phyloP scores from a whole-genome alignment of 768 basidiomycete genomes.

The Pseudohyphozyma bogoriensis region DNA sequence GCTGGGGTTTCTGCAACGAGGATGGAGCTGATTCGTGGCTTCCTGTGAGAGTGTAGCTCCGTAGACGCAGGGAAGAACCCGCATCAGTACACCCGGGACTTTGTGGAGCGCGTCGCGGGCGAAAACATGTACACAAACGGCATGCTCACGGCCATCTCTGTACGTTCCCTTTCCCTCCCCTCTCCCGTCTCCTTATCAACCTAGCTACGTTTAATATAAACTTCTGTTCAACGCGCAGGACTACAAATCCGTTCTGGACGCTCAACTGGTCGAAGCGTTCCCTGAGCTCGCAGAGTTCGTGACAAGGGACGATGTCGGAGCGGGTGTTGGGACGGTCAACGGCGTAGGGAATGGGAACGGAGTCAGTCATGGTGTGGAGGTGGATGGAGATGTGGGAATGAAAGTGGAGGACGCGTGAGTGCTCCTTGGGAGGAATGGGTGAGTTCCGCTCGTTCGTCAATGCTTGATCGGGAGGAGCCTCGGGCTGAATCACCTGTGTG shows the following conservation, averaged over 20 bases:
- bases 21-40: background rate
- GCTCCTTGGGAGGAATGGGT: too few species aligned
- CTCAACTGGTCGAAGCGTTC: slow-evolving; percentile 20
- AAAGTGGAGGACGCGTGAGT: too few species aligned
- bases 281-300: slow-evolving; percentile 20
- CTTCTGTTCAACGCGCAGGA: slow-evolving; percentile 4
- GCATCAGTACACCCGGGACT: slow-evolving; percentile 30
- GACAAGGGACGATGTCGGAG: background rate
- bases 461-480: too few species aligned
- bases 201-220: too few species aligned
- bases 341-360: too few species aligned
- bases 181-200: background rate
- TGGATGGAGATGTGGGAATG: too few species aligned
- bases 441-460: too few species aligned
- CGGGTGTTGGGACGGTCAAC: too few species aligned
- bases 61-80: slow-evolving; percentile 34
- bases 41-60: slow-evolving; percentile 6
- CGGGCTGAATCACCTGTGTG: too few species aligned
- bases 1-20: too few species aligned
- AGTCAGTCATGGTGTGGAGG: too few species aligned
- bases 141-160: slow-evolving; percentile 29
- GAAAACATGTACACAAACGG: slow-evolving; percentile 35
- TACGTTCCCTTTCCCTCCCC: background rate
- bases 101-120: slow-evolving; percentile 30
- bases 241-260: slow-evolving; percentile 19